Percentiles rank a stretch among this genome's conserved stretches.
Conservation (phyloP, 441 rosid genomes). For the Hura crepitans region DNA sequence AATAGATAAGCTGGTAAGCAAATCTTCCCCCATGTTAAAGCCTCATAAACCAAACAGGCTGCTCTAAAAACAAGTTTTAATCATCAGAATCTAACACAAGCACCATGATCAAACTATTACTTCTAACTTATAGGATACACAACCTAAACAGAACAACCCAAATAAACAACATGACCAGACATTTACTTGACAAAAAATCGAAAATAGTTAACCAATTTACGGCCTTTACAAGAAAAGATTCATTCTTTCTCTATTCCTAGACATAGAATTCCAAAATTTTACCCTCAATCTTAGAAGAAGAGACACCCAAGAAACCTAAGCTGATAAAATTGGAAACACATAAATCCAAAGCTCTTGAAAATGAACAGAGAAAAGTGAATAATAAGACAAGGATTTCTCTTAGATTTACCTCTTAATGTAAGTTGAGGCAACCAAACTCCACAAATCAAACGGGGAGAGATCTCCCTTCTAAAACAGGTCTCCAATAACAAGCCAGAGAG, state of each 20-base stretch:
- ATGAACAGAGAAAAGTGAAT: background rate
- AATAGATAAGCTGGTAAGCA: slow-evolving; percentile 53
- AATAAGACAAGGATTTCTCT: background rate
- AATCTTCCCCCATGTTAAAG: slow-evolving; percentile 50
- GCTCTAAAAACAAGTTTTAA: slow-evolving; percentile 2
- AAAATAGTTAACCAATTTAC: background rate
- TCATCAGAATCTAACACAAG: background rate
- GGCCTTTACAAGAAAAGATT: background rate
- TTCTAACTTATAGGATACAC: background rate
- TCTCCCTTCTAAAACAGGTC: background rate
- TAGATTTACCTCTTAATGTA: background rate
- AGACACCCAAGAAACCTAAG: background rate
- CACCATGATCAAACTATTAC: background rate
- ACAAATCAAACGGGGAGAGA: slow-evolving; percentile 7
- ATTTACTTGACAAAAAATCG: background rate
- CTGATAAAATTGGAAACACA: background rate
- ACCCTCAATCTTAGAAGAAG: background rate
- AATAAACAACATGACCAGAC: background rate
- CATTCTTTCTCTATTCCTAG: background rate
- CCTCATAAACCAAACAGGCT: background rate
- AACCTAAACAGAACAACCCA: background rate
- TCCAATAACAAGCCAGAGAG: background rate
- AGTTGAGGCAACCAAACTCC: background rate
- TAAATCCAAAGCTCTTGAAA: background rate
- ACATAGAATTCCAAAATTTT: background rate